phyloP scores from a whole-genome alignment of 306 rosid species.

The Delonix regia region DNA sequence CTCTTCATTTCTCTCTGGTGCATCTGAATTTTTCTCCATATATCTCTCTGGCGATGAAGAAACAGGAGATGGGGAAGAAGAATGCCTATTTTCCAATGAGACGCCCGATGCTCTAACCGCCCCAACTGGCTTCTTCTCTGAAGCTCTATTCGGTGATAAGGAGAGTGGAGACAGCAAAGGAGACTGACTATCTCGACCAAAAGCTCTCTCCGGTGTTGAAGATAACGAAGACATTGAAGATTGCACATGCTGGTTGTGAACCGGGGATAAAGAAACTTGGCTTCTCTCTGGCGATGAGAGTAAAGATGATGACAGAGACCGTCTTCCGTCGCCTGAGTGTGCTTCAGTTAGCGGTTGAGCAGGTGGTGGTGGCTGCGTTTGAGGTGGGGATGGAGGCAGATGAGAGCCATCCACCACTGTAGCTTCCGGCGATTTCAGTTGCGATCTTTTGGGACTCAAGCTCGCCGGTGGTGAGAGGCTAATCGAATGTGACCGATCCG shows the following conservation, averaged over 20 bases:
- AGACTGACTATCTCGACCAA: slow-evolving; percentile 25
- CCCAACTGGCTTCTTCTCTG: not conserved
- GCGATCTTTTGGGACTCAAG: slow-evolving; percentile 49
- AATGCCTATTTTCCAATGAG: not conserved
- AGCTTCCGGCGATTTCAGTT: slow-evolving; percentile 61
- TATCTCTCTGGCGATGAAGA: not conserved
- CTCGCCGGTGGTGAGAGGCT: slow-evolving; percentile 47
- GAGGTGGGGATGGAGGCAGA: slow-evolving; percentile 25
- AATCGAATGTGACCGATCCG: slow-evolving; percentile 48
- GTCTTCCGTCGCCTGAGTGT: not conserved
- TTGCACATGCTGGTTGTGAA: slow-evolving; percentile 31
- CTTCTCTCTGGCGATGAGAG: slow-evolving; percentile 38
- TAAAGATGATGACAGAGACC: slow-evolving; percentile 32
- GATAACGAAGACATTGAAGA: slow-evolving; percentile 28
- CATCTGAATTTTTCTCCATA: not conserved
- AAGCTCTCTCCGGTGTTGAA: slow-evolving; percentile 42
- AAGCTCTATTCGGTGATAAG: slow-evolving; percentile 17
- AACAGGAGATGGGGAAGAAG: slow-evolving; percentile 1
- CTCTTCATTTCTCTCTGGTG: not conserved
- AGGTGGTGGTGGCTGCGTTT: slow-evolving; percentile 22
- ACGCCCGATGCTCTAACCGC: not conserved
- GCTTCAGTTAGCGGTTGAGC: not conserved
- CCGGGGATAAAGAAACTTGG: slow-evolving; percentile 6
- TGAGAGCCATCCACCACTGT: slow-evolving; percentile 5
- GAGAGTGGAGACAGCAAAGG: slow-evolving; percentile 25